Base-by-base conservation (phyloP, 495 filamentous ascomycete genomes). In the Podospora appendiculata region DNA sequence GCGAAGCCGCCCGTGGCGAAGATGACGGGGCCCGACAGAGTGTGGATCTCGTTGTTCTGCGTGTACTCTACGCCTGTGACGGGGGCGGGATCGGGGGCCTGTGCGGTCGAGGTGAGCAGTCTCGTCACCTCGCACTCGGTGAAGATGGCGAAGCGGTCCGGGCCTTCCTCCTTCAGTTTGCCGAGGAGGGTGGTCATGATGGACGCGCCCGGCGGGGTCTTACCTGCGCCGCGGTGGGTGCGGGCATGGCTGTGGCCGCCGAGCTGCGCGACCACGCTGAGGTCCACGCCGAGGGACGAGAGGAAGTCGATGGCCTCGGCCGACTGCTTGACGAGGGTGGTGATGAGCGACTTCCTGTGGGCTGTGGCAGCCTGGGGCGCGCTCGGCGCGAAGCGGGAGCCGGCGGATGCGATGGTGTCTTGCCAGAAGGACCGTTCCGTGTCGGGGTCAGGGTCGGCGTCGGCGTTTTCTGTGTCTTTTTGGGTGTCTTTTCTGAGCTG, bases 1-100 rank as follows among this genome's bases (percentile, higher is more conserved):
- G 72, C 81, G 50, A 83, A 84, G 8, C 81, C 81, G 18, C 81
- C 80, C 0, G 71, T 70, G 0, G 81, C 68, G 42, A 84, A 77
- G 11, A 84, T 63, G 0, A 84, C 77, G 3, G 77, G 77, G 0
- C 81, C 81, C 12, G 63, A 53, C 6, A 76, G 56, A 35, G 68
- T 61, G 38, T 56, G 32, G n/a, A 13, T 49, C 8, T 6, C 17
- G 11, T 42, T 18, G 8, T 18, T 8, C 2, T 18, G 41, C 14
- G 32, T 40, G 53, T 70, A 75, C 18, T 65, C 53, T 7, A 75
- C 71, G 3, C 72, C 72, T 3, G 34, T 60, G 0, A 74, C 69
- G 6, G 35, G 51, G 25, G 25, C 25, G 25, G 25, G 25, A 5
- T 25, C 25, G 25, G 25, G 25, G 25, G 25, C 2, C 25, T 25